Evolutionary conservation across 2,329 filamentous ascomycete species (phyloP).

Genomic region (Coniella vitis): DNA sequence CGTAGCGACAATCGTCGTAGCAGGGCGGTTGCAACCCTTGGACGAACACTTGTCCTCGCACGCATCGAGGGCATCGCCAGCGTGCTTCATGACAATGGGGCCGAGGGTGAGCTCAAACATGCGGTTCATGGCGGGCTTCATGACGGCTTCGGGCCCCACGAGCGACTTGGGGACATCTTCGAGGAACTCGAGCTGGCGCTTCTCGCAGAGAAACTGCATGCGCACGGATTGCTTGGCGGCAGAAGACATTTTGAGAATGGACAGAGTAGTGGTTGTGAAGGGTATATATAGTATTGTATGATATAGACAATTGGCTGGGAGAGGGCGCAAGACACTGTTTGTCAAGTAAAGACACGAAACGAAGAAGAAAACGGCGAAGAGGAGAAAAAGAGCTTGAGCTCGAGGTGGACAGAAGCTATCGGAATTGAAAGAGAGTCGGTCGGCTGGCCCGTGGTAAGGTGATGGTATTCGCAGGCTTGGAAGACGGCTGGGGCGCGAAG

Average conservation of each 20-base stretch:
- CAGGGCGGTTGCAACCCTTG: conserved; percentile 5
- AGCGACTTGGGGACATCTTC: conserved; percentile 14
- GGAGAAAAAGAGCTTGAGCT: no score
- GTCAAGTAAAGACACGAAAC: no score
- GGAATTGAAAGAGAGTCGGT: no score
- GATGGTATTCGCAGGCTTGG: no score
- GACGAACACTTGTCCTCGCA: conserved; percentile 15
- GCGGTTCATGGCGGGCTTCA: conserved; percentile 14
- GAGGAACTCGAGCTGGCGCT: conserved; percentile 15
- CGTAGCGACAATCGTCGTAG: conserved; percentile 13
- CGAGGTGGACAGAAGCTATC: no score
- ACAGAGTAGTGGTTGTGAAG: not conserved
- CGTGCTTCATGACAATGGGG: conserved; percentile 14
- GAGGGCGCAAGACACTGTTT: no score
- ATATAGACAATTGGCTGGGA: not conserved
- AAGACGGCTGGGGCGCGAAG: no score
- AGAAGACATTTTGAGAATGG: not conserved
- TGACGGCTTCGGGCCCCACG: conserved; percentile 12
- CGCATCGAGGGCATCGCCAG: conserved; percentile 12
- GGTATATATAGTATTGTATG: not conserved
- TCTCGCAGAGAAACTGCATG: conserved; percentile 17
- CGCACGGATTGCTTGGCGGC: conserved; percentile 12
- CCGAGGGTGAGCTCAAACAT: conserved; percentile 13
- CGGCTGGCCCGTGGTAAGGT: no score
- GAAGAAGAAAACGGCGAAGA: no score